phyloP scores from a whole-genome alignment of 2,329 filamentous ascomycete species.

The Cladophialophora bantiana region DNA sequence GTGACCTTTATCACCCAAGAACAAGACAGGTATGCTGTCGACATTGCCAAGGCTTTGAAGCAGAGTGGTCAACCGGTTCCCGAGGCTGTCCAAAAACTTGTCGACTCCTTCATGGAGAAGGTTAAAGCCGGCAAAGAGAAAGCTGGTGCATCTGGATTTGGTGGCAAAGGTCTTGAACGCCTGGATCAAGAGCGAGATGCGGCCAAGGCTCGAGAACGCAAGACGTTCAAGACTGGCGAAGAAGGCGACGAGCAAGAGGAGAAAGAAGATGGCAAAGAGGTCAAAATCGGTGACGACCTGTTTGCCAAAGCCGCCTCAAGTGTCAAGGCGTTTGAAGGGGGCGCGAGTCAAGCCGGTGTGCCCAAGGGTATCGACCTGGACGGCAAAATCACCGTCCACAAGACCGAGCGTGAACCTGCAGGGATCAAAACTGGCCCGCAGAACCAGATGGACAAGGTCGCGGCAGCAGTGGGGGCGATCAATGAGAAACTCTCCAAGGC shows the following conservation, averaged over 20 bases:
- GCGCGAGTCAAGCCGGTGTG: conserved; percentile 49
- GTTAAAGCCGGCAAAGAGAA: conserved; percentile 93
- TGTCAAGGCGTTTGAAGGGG: conserved; percentile 68
- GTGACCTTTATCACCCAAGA: conserved; percentile 93
- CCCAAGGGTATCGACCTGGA: conserved; percentile 67
- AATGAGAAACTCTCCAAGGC: conserved; percentile 88
- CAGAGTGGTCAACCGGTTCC: conserved; percentile 88
- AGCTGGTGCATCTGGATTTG: conserved; percentile 82
- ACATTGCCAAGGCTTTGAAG: conserved; percentile 89
- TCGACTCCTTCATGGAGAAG: conserved; percentile 79
- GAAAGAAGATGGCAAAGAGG: conserved; percentile 70
- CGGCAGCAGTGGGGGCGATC: conserved; percentile 88
- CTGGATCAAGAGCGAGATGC: conserved; percentile 91
- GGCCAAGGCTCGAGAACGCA: conserved; percentile 82
- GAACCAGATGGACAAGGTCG: conserved; percentile 82
- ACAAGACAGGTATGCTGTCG: conserved; percentile 87
- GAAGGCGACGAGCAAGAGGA: conserved; percentile 76
- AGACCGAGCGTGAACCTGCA: conserved; percentile 63
- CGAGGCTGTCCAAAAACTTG: conserved; percentile 67
- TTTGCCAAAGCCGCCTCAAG: conserved; percentile 67
- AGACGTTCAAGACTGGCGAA: conserved; percentile 88
- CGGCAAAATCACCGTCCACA: conserved; percentile 75
- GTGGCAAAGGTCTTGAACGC: conserved; percentile 90
- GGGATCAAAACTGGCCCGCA: conserved; percentile 52
- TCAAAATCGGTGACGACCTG: conserved; percentile 65